phyloP scores from a whole-genome alignment of 1,284 basidiomycete species.

The Butyriboletus regius region DNA sequence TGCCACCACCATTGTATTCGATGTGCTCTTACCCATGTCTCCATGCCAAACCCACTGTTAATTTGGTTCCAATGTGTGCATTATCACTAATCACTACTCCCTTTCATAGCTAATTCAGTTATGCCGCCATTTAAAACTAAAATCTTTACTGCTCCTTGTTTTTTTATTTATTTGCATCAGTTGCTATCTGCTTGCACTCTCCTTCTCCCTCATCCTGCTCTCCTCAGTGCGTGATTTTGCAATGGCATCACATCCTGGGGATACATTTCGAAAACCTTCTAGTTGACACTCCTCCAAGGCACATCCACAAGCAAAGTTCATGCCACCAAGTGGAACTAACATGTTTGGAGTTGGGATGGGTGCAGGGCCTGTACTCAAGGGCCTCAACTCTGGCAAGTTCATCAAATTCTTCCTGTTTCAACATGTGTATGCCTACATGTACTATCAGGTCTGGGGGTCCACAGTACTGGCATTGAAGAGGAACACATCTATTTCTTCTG shows the following conservation, averaged over 20 bases:
- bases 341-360: conserved; percentile 52
- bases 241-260: conserved; percentile 49
- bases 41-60: conserved; percentile 24
- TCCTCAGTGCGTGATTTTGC: conserved; percentile 27
- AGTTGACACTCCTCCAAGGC: conserved; percentile 2
- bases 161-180: conserved; percentile 29
- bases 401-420: conserved; percentile 22
- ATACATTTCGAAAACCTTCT: conserved; percentile 57
- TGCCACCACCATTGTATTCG: conserved; percentile 11
- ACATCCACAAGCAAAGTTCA: conserved; percentile 45
- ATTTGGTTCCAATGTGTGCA: conserved; percentile 18
- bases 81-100: conserved; percentile 21
- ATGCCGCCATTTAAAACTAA: conserved; percentile 30
- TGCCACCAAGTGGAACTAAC: conserved; percentile 37
- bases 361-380: conserved; percentile 43
- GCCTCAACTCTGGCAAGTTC: conserved; percentile 59
- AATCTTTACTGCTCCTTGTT: conserved; percentile 28
- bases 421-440: conserved; percentile 7
- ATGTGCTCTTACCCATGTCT: conserved; percentile 31
- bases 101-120: conserved; percentile 35
- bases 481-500: conserved; percentile 58
- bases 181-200: conserved; percentile 9
- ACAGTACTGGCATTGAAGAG: conserved; percentile 45
- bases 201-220: conserved; percentile 16
- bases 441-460: conserved; percentile 53